Percentiles rank a stretch among this genome's conserved stretches.
phyloP scores from a whole-genome alignment of 768 basidiomycete species.

The Sporobolomyces phaffii region DNA sequence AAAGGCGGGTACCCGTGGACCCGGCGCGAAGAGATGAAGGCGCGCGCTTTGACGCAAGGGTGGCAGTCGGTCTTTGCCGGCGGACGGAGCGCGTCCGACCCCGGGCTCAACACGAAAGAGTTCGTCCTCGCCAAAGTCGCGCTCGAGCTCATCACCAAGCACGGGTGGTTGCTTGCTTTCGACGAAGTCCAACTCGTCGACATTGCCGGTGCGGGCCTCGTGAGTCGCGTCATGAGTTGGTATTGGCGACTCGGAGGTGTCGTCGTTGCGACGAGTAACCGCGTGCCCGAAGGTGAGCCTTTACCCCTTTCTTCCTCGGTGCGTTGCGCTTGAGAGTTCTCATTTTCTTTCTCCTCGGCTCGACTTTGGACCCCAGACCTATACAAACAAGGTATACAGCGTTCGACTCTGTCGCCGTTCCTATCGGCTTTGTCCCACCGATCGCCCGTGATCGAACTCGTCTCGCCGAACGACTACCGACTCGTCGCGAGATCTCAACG shows the following conservation, averaged over 20 bases:
- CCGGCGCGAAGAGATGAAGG: conserved; percentile 42
- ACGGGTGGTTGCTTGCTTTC: conserved; percentile 55
- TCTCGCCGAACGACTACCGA: conserved; percentile 53
- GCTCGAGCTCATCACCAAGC: conserved; percentile 50
- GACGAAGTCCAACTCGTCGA: conserved; percentile 61
- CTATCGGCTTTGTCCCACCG: conserved; percentile 55
- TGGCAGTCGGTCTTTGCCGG: conserved; percentile 42
- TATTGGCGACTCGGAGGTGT: conserved; percentile 62
- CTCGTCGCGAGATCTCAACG: conserved; percentile 20
- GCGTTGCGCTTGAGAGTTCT: no score
- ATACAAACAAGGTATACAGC: conserved; percentile 58
- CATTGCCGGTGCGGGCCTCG: conserved; percentile 55
- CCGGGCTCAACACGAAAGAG: conserved; percentile 40
- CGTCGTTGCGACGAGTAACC: conserved; percentile 48
- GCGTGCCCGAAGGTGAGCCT: conserved; percentile 40
- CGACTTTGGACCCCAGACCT: conserved; percentile 50
- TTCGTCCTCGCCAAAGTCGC: conserved; percentile 53
- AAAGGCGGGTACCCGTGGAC: conserved; percentile 40
- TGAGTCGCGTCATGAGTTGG: conserved; percentile 57
- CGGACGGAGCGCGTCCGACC: conserved; percentile 44
- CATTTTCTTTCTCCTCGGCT: neutral
- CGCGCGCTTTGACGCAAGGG: conserved; percentile 46
- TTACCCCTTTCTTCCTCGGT: conserved; percentile 34
- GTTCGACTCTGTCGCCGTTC: conserved; percentile 57
- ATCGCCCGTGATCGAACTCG: conserved; percentile 54